These are phyloP conservation scores for Pholiota microspora DNA, from an alignment of 768 basidiomycete species.

Conservation along the genomic window DNA sequence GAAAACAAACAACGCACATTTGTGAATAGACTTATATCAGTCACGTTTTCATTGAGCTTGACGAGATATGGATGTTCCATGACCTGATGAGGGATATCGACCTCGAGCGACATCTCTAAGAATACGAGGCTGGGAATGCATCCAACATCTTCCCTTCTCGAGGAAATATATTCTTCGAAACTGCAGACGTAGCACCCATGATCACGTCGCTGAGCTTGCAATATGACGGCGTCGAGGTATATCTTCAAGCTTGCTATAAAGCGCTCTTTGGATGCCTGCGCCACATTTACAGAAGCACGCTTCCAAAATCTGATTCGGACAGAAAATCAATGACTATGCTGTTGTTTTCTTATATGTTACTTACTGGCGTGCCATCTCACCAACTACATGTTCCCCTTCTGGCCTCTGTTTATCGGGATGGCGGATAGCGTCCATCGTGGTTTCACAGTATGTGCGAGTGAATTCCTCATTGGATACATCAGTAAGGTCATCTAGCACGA, in stretches of 20 bases:
- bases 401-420: constrained; percentile 2
- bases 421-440: constrained; percentile 1
- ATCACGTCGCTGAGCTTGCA: constrained; percentile 4
- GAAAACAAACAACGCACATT: no score
- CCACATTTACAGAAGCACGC: background rate
- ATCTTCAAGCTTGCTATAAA: constrained; percentile 1
- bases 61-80: no score
- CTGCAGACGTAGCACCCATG: constrained; percentile 5
- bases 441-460: background rate
- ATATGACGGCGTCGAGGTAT: constrained; percentile 6
- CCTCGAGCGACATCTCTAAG: no score
- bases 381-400: background rate
- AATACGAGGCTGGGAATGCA: background rate
- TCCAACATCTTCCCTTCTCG: constrained; percentile 3
- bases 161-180: constrained; percentile 6
- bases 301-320: constrained; percentile 4
- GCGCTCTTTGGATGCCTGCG: constrained; percentile 2
- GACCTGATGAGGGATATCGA: no score
- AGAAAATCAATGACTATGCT: background rate
- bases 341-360: no score
- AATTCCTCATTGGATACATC: background rate
- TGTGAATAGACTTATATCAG: no score
- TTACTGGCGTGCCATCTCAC: constrained; percentile 1
- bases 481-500: constrained; percentile 5
- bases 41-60: no score